These are phyloP conservation scores for Agrocybe praecox DNA, from an alignment of 768 basidiomycete species.

Conservation along the genomic window DNA sequence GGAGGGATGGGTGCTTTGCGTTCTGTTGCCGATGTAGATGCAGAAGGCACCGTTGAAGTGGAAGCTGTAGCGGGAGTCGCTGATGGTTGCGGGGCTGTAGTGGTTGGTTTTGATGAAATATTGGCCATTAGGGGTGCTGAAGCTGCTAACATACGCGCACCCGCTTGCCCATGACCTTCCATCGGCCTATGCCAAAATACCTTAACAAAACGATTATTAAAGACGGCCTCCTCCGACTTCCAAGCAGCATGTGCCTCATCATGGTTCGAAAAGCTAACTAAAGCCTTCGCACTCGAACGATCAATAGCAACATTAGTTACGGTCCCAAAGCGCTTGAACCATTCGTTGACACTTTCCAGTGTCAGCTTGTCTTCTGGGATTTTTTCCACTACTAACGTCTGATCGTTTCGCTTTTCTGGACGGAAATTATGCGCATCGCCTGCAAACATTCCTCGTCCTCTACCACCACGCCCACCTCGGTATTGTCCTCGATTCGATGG, in stretches of 20 bases:
- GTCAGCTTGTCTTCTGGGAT: slow-evolving; percentile 85
- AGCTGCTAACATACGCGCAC: slow-evolving; percentile 78
- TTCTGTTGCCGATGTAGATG: slow-evolving; percentile 14
- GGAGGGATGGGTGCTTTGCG: slow-evolving; percentile 40
- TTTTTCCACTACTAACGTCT: slow-evolving; percentile 91
- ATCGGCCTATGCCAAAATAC: slow-evolving; percentile 94
- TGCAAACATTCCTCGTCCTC: slow-evolving; percentile 55
- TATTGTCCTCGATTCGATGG: slow-evolving; percentile 28
- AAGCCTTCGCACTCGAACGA: slow-evolving; percentile 67
- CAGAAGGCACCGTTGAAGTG: slow-evolving; percentile 11
- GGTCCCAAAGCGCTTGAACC: slow-evolving; percentile 92
- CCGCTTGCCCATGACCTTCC: slow-evolving; percentile 86
- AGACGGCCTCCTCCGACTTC: slow-evolving; percentile 94
- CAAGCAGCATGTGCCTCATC: slow-evolving; percentile 87
- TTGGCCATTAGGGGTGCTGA: slow-evolving; percentile 78
- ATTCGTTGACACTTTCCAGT: slow-evolving; percentile 76
- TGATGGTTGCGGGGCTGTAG: slow-evolving; percentile 21
- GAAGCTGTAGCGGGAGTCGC: slow-evolving; percentile 14
- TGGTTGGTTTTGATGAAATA: slow-evolving; percentile 40
- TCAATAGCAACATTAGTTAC: slow-evolving; percentile 94
- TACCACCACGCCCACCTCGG: slow-evolving; percentile 40
- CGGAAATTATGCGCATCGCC: slow-evolving; percentile 70
- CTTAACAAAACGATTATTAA: slow-evolving; percentile 93
- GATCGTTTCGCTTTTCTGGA: slow-evolving; percentile 67
- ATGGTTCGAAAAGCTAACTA: slow-evolving; percentile 86